phyloP scores from a whole-genome alignment of 108 stramenopile genomes.

The Stephanodiscus triporus region DNA sequence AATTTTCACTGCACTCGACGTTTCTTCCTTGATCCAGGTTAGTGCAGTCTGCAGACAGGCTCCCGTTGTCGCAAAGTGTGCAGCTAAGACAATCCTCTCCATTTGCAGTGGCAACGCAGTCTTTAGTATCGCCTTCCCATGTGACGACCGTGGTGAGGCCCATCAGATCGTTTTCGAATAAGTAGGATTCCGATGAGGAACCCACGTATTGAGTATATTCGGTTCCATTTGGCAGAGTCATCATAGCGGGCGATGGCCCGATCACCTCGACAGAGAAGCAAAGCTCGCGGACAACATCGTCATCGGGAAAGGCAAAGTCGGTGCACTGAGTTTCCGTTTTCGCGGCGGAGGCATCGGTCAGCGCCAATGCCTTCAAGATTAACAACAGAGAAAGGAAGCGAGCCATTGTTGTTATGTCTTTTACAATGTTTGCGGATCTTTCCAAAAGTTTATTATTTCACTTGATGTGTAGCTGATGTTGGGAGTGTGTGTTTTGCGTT shows the following conservation, averaged over 20 bases:
- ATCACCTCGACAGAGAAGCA: not conserved
- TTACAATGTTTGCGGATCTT: no score
- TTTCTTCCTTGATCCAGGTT: conserved; percentile 1
- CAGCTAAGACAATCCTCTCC: not conserved
- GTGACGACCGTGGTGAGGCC: not conserved
- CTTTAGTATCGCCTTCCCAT: not conserved
- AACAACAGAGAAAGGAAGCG: not conserved
- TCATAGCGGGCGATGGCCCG: not conserved
- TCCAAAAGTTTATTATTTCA: no score
- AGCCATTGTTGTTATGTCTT: no score
- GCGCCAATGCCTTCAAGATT: not conserved
- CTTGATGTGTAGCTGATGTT: no score
- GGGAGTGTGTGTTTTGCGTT: no score
- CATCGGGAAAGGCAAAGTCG: conserved; percentile 4
- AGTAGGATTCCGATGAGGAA: not conserved
- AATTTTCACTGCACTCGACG: not conserved
- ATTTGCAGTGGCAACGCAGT: not conserved
- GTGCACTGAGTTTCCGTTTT: not conserved
- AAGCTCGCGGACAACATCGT: conserved; percentile 1
- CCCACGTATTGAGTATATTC: not conserved
- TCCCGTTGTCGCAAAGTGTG: not conserved
- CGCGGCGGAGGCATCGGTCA: not conserved
- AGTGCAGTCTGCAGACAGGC: conserved; percentile 1
- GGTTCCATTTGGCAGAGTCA: not conserved
- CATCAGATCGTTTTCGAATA: not conserved